phyloP scores from a whole-genome alignment of 2,329 filamentous ascomycete species.

The Immersiporthe knoxdaviesiana region DNA sequence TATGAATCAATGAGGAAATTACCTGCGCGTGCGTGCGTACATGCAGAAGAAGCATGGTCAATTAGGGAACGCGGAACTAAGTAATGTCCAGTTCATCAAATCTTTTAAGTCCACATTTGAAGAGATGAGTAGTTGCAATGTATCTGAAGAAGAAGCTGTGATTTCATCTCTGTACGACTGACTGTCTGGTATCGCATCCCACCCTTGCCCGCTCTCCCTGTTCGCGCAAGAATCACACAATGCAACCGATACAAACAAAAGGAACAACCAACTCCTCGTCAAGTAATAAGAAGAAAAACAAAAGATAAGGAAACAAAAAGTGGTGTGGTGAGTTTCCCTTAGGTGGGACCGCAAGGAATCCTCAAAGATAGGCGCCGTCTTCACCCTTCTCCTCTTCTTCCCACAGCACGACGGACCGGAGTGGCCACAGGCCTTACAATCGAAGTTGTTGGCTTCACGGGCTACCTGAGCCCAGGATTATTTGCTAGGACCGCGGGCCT shows the following conservation, averaged over 20 bases:
- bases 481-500: slow-evolving; percentile 39
- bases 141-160: slow-evolving; percentile 1
- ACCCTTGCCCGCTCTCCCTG: neutral
- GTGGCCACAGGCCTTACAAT: neutral
- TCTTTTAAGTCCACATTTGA: neutral
- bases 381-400: neutral
- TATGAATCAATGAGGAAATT: neutral
- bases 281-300: neutral
- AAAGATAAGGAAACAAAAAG: neutral
- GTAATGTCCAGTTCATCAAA: neutral
- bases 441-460: neutral
- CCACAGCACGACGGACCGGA: neutral
- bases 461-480: neutral
- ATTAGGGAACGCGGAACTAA: neutral
- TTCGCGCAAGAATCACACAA: neutral
- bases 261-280: neutral
- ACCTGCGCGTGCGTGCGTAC: neutral
- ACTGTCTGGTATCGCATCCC: slow-evolving; percentile 14
- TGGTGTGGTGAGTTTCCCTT: neutral
- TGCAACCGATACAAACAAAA: neutral
- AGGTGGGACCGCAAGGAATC: neutral
- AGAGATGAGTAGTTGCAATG: too few relatives aligned
- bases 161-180: slow-evolving; percentile 14
- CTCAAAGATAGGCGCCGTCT: neutral
- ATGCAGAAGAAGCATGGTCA: neutral